These are phyloP conservation scores for Raphanus sativus DNA, from an alignment of 345 rosid species.

Conservation along the genomic window DNA sequence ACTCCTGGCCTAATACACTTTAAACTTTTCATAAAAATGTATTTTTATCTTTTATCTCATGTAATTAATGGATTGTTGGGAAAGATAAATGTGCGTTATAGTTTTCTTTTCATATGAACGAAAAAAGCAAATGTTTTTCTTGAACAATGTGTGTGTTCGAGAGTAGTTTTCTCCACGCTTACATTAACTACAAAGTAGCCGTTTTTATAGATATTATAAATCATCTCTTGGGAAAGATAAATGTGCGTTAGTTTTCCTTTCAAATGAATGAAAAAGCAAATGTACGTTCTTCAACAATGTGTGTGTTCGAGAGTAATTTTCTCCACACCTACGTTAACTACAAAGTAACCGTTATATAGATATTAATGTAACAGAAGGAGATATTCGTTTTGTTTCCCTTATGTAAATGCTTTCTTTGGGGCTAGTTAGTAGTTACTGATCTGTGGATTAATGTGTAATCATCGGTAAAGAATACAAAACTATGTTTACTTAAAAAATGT, in stretches of 20 bases:
- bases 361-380: conserved; percentile 2
- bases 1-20: background rate
- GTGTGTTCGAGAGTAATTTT: background rate
- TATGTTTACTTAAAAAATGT: no score
- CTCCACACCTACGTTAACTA: background rate
- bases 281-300: background rate
- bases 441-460: background rate
- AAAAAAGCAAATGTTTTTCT: background rate
- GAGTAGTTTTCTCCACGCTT: background rate
- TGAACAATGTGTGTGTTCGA: background rate
- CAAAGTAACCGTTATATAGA: conserved; percentile 1
- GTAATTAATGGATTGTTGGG: background rate
- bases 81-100: background rate
- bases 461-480: background rate
- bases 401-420: background rate
- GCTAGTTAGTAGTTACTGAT: background rate
- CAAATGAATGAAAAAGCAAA: background rate
- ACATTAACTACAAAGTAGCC: background rate
- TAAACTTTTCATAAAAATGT: background rate
- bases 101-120: background rate
- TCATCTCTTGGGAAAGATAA: no score
- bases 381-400: background rate
- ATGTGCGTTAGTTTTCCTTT: background rate
- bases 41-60: background rate
- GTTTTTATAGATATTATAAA: background rate